Evolutionary conservation across 805 yeast genomes (phyloP).

Genomic region (Metschnikowia noctiluminum): DNA sequence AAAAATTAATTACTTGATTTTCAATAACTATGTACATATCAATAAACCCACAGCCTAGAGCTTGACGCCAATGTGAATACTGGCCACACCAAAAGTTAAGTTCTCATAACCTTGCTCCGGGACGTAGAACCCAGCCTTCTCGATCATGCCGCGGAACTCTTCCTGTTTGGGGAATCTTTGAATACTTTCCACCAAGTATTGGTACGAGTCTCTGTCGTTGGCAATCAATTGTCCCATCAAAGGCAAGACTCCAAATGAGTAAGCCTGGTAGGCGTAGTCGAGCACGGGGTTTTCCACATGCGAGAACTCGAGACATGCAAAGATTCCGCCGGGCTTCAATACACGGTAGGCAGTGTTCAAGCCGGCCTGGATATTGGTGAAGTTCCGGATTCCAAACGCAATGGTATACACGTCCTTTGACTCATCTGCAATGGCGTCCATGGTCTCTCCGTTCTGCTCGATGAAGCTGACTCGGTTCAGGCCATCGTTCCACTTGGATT

Average conservation of each 20-base stretch:
- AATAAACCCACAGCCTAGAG: slow-evolving; percentile 37
- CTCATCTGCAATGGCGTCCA: slow-evolving; percentile 79
- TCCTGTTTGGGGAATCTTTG: slow-evolving; percentile 90
- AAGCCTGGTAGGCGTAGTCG: slow-evolving; percentile 76
- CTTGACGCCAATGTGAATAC: slow-evolving; percentile 93
- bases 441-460: slow-evolving; percentile 89
- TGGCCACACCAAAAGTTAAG: slow-evolving; percentile 91
- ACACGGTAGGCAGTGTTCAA: slow-evolving; percentile 93
- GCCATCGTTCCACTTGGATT: slow-evolving; percentile 57
- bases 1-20: too few relatives aligned
- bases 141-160: slow-evolving; percentile 84
- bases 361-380: slow-evolving; percentile 92
- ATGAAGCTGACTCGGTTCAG: slow-evolving; percentile 67
- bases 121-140: slow-evolving; percentile 90
- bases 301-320: slow-evolving; percentile 93
- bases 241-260: slow-evolving; percentile 85
- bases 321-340: slow-evolving; percentile 94
- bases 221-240: slow-evolving; percentile 95
- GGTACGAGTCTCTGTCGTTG: slow-evolving; percentile 93
- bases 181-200: slow-evolving; percentile 92
- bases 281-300: slow-evolving; percentile 80
- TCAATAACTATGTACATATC: slow-evolving; percentile 11
- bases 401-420: slow-evolving; percentile 95
- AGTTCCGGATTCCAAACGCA: slow-evolving; percentile 96
- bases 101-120: slow-evolving; percentile 89